Base-by-base conservation (phyloP, 2,329 filamentous ascomycete genomes). In the Neobulgaria alba region DNA sequence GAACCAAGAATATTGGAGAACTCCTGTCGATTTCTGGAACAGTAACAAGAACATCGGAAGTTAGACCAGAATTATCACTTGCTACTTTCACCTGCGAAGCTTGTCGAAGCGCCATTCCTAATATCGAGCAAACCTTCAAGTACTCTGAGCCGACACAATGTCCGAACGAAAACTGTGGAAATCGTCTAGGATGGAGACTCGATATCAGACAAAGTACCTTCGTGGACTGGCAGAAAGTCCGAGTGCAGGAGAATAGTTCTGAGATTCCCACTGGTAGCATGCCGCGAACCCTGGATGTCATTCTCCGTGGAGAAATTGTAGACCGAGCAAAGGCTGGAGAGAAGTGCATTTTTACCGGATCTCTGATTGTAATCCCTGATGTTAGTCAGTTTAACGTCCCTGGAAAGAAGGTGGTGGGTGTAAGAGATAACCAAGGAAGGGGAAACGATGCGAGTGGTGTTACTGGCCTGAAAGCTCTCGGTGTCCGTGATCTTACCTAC, bases 261-360 rank as follows among this genome's bases (percentile, higher is more conserved):
- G 92, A 98, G 61, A 98, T 98, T 29, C 92, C 92, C 0, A 98
- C 92, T 0, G 92, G 92, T 40, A 95, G 89, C 66, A 98, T 98
- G 92, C 92, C 92, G 17, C 77, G 92, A 45, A 98, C 92, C 2
- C 92, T 98, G 77, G 92, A 98, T 57, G 84, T 98, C 31, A 95
- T 98, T 52, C 66, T 98, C 23, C 82, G 92, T 46, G 92, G 92
- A 57, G 92, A 98, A 62, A 95, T 98, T 68, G 92, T 98, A 18
- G 92, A 98, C 57, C 80, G 92, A 38, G 89, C 90, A 38, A 96
- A 96, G 68, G 92, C 92, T 36, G 92, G 92, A 49, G 92, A 98
- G 65, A 95, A 94, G 65, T 98, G 92, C 62, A 86, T 98, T 57
- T 98, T 98, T 63, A 96, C 90, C 0, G 92, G 92, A 49, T 89